Evolutionary conservation across 306 rosid genomes (phyloP), one percentile per base, ranked within the genome.

Genomic region (Cyclanthera cordifolia): DNA sequence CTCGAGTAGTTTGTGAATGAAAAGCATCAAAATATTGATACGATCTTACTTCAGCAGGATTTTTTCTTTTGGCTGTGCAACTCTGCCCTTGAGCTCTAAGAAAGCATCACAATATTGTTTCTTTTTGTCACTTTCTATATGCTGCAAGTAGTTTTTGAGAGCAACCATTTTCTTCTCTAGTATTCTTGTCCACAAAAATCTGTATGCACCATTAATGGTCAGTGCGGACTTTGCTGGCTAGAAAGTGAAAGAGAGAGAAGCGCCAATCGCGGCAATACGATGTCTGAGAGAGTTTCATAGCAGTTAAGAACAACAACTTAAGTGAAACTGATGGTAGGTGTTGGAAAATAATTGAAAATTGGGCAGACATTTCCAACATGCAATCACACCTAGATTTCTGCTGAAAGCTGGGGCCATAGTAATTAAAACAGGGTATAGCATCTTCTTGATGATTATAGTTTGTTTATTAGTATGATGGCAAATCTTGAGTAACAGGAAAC

Each of bases 101-200:
- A 47, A 66, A 61, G 11, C 41, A 24, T 24, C 71, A 66, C 5
- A 24, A 37, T 25, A 46, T 24, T 16, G 70, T 66, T 66, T 47
- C 24, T 66, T 45, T 66, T 45, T 21, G 53, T 46, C 23, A 16
- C 55, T 46, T 45, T 64, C 13, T 21, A 43, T 24, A 3, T 14
- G 43, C 11, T 37, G 41, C 8, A 65, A 39, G 37, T 45, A 65
- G 39, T 23, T 25, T 24, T 61, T 61, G 2, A 14, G 19, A 37
- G 19, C 27, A 59, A 10, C 23, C 64, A 15, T 56, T 43, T 25
- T 56, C 64, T 27, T 56, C 23, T 59, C 23, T 8, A 3, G 16
- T 64, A 5, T 43, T 64, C 69, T 43, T 64, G 70, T 23, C 53
- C 70, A 45, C n/a, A 65, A 66, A 47, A 66, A 66, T 25, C 54